These are phyloP conservation scores for Hypoxylon crocopeplum DNA, from an alignment of 495 filamentous ascomycete species.

Conservation along the genomic window DNA sequence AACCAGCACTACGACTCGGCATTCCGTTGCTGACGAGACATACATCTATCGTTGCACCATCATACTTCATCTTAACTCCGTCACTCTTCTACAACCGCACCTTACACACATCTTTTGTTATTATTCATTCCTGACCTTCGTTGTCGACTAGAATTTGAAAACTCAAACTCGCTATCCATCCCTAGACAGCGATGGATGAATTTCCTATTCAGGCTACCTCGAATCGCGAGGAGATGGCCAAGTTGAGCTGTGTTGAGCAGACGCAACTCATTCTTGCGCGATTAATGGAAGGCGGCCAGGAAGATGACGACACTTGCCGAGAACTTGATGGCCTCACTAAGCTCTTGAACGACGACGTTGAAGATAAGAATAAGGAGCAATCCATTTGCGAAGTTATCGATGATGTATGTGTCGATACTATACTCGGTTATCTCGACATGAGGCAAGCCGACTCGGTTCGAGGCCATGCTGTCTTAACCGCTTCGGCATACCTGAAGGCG, in stretches of 20 bases:
- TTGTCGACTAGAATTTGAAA: background rate
- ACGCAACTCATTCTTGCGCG: slow-evolving; percentile 58
- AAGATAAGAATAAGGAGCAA: slow-evolving; percentile 42
- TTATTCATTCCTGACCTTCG: background rate
- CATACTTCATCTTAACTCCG: background rate
- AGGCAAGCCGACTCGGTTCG: slow-evolving; percentile 70
- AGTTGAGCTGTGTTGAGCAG: slow-evolving; percentile 48
- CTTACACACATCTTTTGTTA: background rate
- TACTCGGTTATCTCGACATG: slow-evolving; percentile 79
- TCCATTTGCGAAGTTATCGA: slow-evolving; percentile 73
- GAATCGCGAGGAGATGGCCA: slow-evolving; percentile 27
- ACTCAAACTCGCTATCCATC: background rate
- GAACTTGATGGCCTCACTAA: slow-evolving; percentile 57
- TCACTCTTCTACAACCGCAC: too few species aligned
- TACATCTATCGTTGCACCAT: slow-evolving; percentile 1
- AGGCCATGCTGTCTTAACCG: slow-evolving; percentile 76
- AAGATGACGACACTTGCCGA: slow-evolving; percentile 59
- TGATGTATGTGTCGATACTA: slow-evolving; percentile 77
- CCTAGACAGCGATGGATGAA: slow-evolving; percentile 29
- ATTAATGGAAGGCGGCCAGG: slow-evolving; percentile 63
- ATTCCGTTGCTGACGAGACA: background rate
- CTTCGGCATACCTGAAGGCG: slow-evolving; percentile 79
- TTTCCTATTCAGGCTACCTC: slow-evolving; percentile 25
- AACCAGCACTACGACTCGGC: background rate
- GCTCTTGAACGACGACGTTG: slow-evolving; percentile 56